Conservation (phyloP, 1,284 basidiomycete species). For the Irpex lacteus region DNA sequence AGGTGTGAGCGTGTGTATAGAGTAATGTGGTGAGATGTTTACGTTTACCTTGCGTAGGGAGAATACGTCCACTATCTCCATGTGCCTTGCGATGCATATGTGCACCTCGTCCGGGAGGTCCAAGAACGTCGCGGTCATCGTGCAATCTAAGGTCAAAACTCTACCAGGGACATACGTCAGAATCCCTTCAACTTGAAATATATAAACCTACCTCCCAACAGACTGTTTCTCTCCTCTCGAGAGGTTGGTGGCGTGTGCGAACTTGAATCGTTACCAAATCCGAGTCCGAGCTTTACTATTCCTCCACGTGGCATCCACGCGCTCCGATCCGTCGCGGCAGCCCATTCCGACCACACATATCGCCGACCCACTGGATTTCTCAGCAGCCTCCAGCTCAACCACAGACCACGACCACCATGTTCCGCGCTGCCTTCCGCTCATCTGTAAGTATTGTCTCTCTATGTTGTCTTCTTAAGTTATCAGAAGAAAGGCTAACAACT, state of each 20-base stretch:
- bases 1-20: neutral
- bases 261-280: neutral
- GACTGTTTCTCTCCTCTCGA: neutral
- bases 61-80: slow-evolving; percentile 20
- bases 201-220: neutral
- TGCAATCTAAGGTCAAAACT: neutral
- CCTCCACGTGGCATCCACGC: slow-evolving; percentile 8
- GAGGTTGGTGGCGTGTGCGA: neutral
- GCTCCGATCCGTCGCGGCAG: neutral
- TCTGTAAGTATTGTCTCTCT: slow-evolving; percentile 9
- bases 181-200: too few species aligned
- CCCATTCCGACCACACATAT: slow-evolving; percentile 4
- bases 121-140: neutral
- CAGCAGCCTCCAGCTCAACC: slow-evolving; percentile 7
- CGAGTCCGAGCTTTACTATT: neutral
- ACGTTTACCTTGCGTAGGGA: slow-evolving; percentile 23
- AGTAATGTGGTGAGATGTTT: neutral
- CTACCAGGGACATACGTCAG: neutral
- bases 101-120: slow-evolving; percentile 24
- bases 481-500: too few species aligned
- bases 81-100: slow-evolving; percentile 18
- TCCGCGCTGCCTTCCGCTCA: slow-evolving; percentile 16
- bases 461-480: too few species aligned
- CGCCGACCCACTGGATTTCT: slow-evolving; percentile 12
- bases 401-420: slow-evolving; percentile 10